A percentile compares a stretch with the other conserved stretches of the same genome.
Conservation (phyloP, 345 rosid genomes). For the Noccaea bulbosa region DNA sequence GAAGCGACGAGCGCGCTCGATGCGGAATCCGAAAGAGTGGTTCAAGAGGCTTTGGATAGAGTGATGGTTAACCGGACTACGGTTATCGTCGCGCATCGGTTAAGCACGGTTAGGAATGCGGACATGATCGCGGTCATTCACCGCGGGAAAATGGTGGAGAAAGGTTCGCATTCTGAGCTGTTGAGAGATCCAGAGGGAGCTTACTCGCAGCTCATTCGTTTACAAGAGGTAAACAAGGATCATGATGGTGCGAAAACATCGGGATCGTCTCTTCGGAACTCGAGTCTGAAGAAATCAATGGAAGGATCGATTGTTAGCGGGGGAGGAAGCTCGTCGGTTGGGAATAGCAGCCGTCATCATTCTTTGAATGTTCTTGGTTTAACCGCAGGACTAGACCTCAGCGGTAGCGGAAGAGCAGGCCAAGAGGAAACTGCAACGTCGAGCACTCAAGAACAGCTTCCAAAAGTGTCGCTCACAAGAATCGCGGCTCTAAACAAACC, state of each 20-base stretch:
- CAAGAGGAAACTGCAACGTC: conserved; percentile 33
- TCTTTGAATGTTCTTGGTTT: conserved; percentile 38
- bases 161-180: conserved; percentile 72
- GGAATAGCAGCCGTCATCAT: conserved; percentile 43
- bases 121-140: conserved; percentile 81
- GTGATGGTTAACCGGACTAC: conserved; percentile 81
- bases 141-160: conserved; percentile 77
- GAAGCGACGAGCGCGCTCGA: conserved; percentile 96
- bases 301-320: conserved; percentile 35
- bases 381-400: conserved; percentile 25
- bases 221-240: conserved; percentile 59
- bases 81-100: conserved; percentile 80
- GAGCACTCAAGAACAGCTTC: conserved; percentile 21
- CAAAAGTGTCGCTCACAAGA: conserved; percentile 49
- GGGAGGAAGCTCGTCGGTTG: conserved; percentile 30
- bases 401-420: conserved; percentile 38
- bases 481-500: conserved; percentile 72
- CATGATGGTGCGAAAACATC: conserved; percentile 1
- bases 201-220: conserved; percentile 72
- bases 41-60: conserved; percentile 83
- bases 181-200: conserved; percentile 71
- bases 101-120: conserved; percentile 76
- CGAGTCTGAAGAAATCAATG: conserved; percentile 34
- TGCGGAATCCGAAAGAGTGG: conserved; percentile 84
- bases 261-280: conserved; percentile 47